Conservation (phyloP, 2,329 filamentous ascomycete genomes). For the Elsinoe fawcettii region DNA sequence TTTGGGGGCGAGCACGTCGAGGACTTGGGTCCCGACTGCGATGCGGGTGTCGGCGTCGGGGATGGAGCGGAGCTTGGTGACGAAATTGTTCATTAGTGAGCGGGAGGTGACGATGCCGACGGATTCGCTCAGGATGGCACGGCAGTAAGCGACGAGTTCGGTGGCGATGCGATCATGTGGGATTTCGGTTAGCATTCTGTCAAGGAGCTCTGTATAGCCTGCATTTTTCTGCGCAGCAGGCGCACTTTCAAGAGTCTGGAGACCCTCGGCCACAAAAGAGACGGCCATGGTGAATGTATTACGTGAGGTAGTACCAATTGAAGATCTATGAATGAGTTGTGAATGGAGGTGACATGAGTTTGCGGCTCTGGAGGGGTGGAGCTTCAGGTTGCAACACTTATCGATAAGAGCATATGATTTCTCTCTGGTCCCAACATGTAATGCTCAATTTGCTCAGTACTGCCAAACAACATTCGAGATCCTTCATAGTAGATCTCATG, state of each 20-base stretch:
- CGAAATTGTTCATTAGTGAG: slow-evolving; percentile 60
- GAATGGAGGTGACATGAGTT: background rate
- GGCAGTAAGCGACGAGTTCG: slow-evolving; percentile 61
- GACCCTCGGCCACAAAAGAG: slow-evolving; percentile 35
- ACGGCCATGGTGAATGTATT: background rate
- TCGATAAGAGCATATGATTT: background rate
- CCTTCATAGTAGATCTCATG: too few relatives aligned
- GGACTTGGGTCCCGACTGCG: slow-evolving; percentile 62
- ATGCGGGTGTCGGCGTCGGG: slow-evolving; percentile 60
- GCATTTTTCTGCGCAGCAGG: slow-evolving; percentile 45
- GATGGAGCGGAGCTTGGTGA: slow-evolving; percentile 54
- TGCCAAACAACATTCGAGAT: too few relatives aligned
- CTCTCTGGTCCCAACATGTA: too few relatives aligned
- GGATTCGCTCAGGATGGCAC: slow-evolving; percentile 56
- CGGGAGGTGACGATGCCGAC: slow-evolving; percentile 71
- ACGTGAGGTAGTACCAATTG: background rate
- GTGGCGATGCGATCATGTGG: slow-evolving; percentile 38
- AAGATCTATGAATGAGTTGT: background rate
- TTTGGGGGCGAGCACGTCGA: slow-evolving; percentile 57
- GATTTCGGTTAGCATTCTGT: slow-evolving; percentile 44
- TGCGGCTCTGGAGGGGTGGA: background rate
- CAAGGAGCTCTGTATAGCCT: slow-evolving; percentile 51
- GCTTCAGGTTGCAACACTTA: background rate
- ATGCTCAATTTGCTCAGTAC: too few relatives aligned
- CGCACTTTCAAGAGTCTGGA: slow-evolving; percentile 44